These are phyloP conservation scores for Aspergillus diversus DNA, from an alignment of 495 filamentous ascomycete genomes.

Conservation along the genomic window DNA sequence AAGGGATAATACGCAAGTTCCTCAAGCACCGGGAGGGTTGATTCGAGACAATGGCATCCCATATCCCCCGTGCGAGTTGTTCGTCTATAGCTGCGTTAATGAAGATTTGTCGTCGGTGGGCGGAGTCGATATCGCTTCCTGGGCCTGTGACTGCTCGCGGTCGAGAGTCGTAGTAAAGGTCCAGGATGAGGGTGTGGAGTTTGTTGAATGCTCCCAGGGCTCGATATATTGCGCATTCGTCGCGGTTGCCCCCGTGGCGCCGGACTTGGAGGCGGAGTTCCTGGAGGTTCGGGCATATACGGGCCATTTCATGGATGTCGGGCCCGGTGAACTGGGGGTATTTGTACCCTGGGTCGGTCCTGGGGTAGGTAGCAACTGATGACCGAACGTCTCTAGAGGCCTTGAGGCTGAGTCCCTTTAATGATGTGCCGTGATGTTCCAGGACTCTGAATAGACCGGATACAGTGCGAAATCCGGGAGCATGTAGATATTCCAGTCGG, in stretches of 20 bases:
- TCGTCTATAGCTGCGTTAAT: conserved; percentile 9
- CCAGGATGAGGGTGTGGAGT: conserved; percentile 4
- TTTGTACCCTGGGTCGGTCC: not conserved
- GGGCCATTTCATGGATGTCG: conserved; percentile 1
- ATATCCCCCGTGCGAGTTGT: not conserved
- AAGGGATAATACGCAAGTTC: not conserved
- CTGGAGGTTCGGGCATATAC: not conserved
- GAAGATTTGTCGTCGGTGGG: not conserved
- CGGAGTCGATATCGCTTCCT: not conserved
- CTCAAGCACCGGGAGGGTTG: not conserved
- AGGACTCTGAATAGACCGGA: not conserved
- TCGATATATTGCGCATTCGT: conserved; percentile 5
- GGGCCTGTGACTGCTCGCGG: not conserved
- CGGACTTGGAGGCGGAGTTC: conserved; percentile 8
- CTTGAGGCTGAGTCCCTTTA: not conserved
- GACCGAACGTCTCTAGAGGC: not conserved
- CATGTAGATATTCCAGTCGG: not conserved
- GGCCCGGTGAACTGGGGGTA: not conserved
- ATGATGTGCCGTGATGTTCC: not conserved
- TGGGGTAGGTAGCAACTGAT: not conserved
- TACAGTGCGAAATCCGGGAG: not conserved
- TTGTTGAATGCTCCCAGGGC: conserved; percentile 1
- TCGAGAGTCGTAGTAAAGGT: conserved; percentile 9
- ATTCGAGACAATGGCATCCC: conserved; percentile 25
- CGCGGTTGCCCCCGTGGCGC: conserved; percentile 2